phyloP scores from a whole-genome alignment of 1,284 basidiomycete species.

The Chalciporus sp. region DNA sequence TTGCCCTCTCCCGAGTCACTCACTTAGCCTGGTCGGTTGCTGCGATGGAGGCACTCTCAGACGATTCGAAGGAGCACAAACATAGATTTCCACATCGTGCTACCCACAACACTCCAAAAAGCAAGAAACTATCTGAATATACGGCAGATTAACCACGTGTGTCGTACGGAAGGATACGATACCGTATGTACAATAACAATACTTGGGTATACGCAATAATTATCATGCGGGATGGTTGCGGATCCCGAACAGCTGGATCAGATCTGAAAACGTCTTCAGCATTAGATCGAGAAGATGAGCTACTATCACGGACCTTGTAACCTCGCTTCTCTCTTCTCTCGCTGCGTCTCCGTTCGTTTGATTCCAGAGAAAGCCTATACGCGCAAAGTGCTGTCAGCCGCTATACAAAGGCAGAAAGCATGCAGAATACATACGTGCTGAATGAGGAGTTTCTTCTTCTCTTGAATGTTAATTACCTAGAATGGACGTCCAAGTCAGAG shows the following conservation, averaged over 20 bases:
- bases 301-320: constrained; percentile 57
- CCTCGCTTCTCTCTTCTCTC: constrained; percentile 73
- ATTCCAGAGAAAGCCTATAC: constrained; percentile 77
- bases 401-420: not conserved
- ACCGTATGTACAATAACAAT: not conserved
- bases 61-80: too few relatives aligned
- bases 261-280: constrained; percentile 37
- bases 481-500: constrained; percentile 1
- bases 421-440: constrained; percentile 51
- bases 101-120: too few relatives aligned
- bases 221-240: constrained; percentile 13
- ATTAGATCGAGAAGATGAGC: not conserved
- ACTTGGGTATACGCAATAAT: not conserved
- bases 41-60: too few relatives aligned
- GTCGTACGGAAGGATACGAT: not conserved
- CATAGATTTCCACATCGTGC: too few relatives aligned
- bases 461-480: constrained; percentile 81
- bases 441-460: constrained; percentile 73
- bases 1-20: too few relatives aligned
- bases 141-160: not conserved
- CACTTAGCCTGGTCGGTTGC: too few relatives aligned
- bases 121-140: not conserved
- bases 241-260: constrained; percentile 61
- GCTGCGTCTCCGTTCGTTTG: constrained; percentile 66
- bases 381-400: constrained; percentile 5